These are phyloP conservation scores for Apiospora saccharicola DNA, from an alignment of 2,329 filamentous ascomycete species.

Conservation along the genomic window DNA sequence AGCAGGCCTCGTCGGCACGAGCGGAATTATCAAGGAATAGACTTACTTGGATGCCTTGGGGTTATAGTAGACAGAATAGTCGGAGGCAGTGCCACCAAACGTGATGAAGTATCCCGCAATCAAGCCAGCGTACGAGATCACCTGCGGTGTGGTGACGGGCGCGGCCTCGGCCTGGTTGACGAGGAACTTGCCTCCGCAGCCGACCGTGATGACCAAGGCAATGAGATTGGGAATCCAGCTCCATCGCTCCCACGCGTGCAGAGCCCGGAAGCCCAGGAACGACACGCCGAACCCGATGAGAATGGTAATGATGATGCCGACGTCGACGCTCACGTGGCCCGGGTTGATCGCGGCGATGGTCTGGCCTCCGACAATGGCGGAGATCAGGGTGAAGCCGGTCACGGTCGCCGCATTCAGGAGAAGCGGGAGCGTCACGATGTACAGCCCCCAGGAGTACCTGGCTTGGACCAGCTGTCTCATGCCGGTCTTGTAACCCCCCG, in stretches of 20 bases:
- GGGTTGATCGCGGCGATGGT: constrained; percentile 56
- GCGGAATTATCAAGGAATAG: neutral
- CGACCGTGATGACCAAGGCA: constrained; percentile 58
- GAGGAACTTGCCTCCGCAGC: constrained; percentile 60
- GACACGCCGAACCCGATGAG: constrained; percentile 60
- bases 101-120: constrained; percentile 62
- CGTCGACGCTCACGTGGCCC: constrained; percentile 51
- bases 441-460: constrained; percentile 67
- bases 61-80: constrained; percentile 64
- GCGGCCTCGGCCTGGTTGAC: constrained; percentile 33
- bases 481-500: constrained; percentile 62
- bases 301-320: constrained; percentile 65
- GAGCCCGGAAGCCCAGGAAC: constrained; percentile 60
- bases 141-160: constrained; percentile 32
- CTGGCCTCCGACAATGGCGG: constrained; percentile 63
- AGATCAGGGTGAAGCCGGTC: constrained; percentile 64
- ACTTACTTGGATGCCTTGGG: constrained; percentile 50
- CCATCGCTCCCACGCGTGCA: constrained; percentile 64
- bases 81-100: constrained; percentile 62
- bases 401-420: constrained; percentile 64
- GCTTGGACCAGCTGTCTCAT: constrained; percentile 67
- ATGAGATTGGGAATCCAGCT: constrained; percentile 64
- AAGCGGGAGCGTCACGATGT: constrained; percentile 59
- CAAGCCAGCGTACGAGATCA: constrained; percentile 54
- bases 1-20: neutral